Evolutionary conservation across 2,329 filamentous ascomycete species (phyloP).

Genomic region (Tolypocladium tropicale): DNA sequence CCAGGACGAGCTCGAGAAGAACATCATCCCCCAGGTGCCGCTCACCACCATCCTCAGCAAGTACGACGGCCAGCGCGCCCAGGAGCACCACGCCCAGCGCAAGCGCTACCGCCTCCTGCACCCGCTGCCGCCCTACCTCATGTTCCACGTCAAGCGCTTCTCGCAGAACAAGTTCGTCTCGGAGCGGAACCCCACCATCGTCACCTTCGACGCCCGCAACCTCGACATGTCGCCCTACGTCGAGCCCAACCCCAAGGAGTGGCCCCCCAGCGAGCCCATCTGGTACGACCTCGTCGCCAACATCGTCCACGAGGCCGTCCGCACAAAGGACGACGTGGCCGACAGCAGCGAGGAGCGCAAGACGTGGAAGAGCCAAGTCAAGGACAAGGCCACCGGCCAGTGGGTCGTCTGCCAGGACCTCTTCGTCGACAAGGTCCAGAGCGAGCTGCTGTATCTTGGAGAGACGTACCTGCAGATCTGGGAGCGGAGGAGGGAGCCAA

Average conservation of each 20-base stretch:
- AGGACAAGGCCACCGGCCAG: constrained; percentile 69
- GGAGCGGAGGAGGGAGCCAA: constrained; percentile 63
- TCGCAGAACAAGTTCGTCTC: constrained; percentile 92
- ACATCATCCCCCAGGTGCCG: constrained; percentile 90
- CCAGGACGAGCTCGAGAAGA: constrained; percentile 87
- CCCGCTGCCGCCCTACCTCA: constrained; percentile 79
- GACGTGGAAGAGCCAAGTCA: constrained; percentile 88
- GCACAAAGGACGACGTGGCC: constrained; percentile 72
- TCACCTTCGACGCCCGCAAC: constrained; percentile 78
- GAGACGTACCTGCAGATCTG: constrained; percentile 95
- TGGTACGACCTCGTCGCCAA: constrained; percentile 95
- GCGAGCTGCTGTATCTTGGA: constrained; percentile 81
- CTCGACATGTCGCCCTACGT: constrained; percentile 88
- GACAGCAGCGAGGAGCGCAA: constrained; percentile 80
- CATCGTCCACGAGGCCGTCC: constrained; percentile 77
- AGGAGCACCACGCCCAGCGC: constrained; percentile 81
- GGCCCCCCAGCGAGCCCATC: constrained; percentile 69
- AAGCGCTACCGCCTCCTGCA: constrained; percentile 84
- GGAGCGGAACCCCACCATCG: constrained; percentile 95
- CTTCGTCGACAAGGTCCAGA: constrained; percentile 81
- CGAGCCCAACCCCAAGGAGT: constrained; percentile 67
- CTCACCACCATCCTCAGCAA: constrained; percentile 77
- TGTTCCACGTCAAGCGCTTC: constrained; percentile 97
- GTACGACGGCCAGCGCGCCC: constrained; percentile 80
- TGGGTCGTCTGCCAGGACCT: constrained; percentile 94